Evolutionary conservation across 352 stramenopile species (phyloP).

Genomic region (Pythium rishiriense): DNA sequence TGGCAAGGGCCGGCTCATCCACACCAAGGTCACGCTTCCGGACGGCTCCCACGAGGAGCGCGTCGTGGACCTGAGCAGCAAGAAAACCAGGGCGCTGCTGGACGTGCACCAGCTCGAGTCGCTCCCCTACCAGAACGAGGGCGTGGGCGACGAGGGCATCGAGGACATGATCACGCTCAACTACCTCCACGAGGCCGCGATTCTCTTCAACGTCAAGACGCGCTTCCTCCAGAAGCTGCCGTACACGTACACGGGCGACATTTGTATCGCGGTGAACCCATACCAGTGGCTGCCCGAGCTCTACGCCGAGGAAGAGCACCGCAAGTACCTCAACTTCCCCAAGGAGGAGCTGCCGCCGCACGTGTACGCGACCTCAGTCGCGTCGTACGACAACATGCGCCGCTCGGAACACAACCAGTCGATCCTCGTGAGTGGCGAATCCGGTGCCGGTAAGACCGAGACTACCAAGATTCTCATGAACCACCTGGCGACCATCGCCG

Average conservation of each 20-base stretch:
- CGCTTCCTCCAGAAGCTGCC: constrained; percentile 86
- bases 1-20: constrained; percentile 66
- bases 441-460: constrained; percentile 88
- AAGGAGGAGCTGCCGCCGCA: constrained; percentile 80
- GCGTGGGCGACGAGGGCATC: constrained; percentile 59
- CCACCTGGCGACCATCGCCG: constrained; percentile 79
- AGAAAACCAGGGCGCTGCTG: constrained; percentile 71
- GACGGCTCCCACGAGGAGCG: constrained; percentile 50
- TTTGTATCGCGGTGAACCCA: constrained; percentile 97
- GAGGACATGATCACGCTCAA: constrained; percentile 89
- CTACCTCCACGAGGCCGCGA: constrained; percentile 90
- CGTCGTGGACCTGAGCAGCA: constrained; percentile 68
- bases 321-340: constrained; percentile 71
- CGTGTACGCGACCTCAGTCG: constrained; percentile 79
- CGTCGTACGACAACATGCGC: constrained; percentile 79
- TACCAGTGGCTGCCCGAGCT: constrained; percentile 91
- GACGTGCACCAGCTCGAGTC: constrained; percentile 73
- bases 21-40: constrained; percentile 60
- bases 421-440: constrained; percentile 87
- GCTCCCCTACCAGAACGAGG: constrained; percentile 86
- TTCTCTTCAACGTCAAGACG: constrained; percentile 92
- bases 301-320: constrained; percentile 80
- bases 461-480: constrained; percentile 92
- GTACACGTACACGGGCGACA: constrained; percentile 97
- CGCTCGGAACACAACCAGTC: constrained; percentile 72